These are phyloP conservation scores for Nannochloropsis salina DNA, from an alignment of 108 stramenopile genomes.

Conservation along the genomic window DNA sequence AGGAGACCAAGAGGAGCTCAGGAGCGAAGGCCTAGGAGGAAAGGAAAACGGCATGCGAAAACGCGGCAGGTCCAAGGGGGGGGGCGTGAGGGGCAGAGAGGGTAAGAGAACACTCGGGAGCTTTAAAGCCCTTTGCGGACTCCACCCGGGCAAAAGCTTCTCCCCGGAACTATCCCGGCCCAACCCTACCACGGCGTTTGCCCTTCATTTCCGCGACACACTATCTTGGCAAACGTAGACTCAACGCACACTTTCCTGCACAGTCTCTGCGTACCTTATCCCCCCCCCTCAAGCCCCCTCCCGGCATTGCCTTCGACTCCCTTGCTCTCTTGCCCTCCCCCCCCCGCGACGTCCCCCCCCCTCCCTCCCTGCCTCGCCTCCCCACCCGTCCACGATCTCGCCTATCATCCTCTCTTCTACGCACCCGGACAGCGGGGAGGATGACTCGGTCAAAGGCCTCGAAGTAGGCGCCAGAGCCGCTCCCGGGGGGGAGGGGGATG, in stretches of 20 bases:
- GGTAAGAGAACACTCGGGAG: neutral
- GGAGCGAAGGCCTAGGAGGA: neutral
- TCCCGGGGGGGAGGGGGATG: constrained; percentile 58
- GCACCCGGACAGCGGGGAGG: constrained; percentile 47
- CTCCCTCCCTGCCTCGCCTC: neutral
- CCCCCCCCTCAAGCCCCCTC: too few relatives aligned
- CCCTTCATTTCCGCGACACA: too few relatives aligned
- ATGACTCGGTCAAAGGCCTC: constrained; percentile 51
- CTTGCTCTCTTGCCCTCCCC: too few relatives aligned
- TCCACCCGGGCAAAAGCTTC: too few relatives aligned
- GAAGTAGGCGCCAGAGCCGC: constrained; percentile 53
- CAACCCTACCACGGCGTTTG: too few relatives aligned
- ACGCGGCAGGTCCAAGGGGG: neutral
- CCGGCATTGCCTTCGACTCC: too few relatives aligned
- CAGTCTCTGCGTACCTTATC: too few relatives aligned
- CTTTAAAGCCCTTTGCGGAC: too few relatives aligned
- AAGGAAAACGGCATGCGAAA: too few relatives aligned
- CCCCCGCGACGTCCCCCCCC: neutral
- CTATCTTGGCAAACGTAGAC: too few relatives aligned
- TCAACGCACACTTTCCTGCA: too few relatives aligned
- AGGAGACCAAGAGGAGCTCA: constrained; percentile 45
- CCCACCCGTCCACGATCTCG: neutral
- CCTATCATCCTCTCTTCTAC: neutral
- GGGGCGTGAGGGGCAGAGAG: neutral
- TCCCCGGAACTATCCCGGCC: too few relatives aligned